Base-by-base conservation (phyloP, 768 basidiomycete species). In the Botryobasidium botryosum region DNA sequence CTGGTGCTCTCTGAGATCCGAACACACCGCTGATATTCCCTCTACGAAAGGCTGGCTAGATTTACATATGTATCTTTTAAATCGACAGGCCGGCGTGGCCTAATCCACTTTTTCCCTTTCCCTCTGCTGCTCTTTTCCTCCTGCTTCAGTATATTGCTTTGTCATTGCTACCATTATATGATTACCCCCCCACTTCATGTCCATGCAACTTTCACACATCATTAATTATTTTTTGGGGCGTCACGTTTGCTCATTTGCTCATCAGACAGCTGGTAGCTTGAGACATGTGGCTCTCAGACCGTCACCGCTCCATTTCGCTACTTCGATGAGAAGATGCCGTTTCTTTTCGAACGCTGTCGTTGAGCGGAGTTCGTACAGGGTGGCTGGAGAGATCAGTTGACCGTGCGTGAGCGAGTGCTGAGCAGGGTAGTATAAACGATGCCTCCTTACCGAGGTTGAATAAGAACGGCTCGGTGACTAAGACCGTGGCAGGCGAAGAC, bases 251-350 rank as follows among this genome's bases (percentile, higher is more conserved):
- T n/a, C n/a, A n/a, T n/a, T n/a, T n/a, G n/a, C n/a, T n/a, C n/a
- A 12, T 39, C 21, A 39, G 12, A 24, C 13, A 13, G 41, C 28
- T 12, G 49, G 41, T 17, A 86, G 72, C 61, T 87, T 87, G 54
- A 87, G 62, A 56, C 80, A 84, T 28, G 72, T 70, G 17, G 77
- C 74, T 52, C 69, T 75, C 53, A 87, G 58, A 1, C 84, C 85
- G 58, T 88, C 84, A 3, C 84, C 84, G 49, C 80, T 81, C 82
- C 82, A 86, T 56, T 79, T 79, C 12, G 82, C 77, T 0, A 83
- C 81, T 49, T 84, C 76, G 12, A 82, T 52, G 24, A 87, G 63
- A 26, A 87, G 63, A 20, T 74, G 71, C 35, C 75, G 72, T 58
- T 87, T 88, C 60, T 79, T 84, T 48, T 81, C 77, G 44, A 73